These are phyloP conservation scores for Logfia minima DNA, from an alignment of 129 eudicot species.

Conservation along the genomic window DNA sequence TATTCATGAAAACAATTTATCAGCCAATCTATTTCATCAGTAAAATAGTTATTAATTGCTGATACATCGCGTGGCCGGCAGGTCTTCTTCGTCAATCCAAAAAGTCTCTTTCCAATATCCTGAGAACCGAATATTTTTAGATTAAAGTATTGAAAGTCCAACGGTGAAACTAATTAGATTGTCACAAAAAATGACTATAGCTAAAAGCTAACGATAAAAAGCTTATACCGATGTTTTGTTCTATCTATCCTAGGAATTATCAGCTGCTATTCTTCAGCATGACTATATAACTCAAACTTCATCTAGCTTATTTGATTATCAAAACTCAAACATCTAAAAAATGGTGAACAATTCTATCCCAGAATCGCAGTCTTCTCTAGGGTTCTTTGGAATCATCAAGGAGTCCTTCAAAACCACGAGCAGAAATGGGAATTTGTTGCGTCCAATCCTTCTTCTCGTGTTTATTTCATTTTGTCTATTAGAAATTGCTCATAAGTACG, in stretches of 20 bases:
- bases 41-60: not conserved
- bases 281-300: constrained; percentile 12
- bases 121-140: not conserved
- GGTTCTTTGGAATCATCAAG: constrained; percentile 37
- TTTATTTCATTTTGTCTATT: constrained; percentile 32
- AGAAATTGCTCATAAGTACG: constrained; percentile 15
- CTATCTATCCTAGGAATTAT: not conserved
- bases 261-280: not conserved
- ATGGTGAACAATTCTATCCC: constrained; percentile 25
- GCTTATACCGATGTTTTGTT: too few species aligned
- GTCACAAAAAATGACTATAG: constrained; percentile 1
- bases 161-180: constrained; percentile 13
- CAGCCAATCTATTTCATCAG: not conserved
- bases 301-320: not conserved
- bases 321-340: not conserved
- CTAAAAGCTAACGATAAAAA: not conserved
- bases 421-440: constrained; percentile 28
- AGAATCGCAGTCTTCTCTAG: constrained; percentile 29
- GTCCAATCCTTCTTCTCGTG: constrained; percentile 35
- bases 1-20: not conserved
- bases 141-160: constrained; percentile 11
- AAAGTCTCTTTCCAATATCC: not conserved
- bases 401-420: constrained; percentile 35
- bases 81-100: constrained; percentile 12
- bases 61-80: constrained; percentile 24